Conservation (phyloP, 208 protist genomes). For the Trypanosoma cruzi region DNA sequence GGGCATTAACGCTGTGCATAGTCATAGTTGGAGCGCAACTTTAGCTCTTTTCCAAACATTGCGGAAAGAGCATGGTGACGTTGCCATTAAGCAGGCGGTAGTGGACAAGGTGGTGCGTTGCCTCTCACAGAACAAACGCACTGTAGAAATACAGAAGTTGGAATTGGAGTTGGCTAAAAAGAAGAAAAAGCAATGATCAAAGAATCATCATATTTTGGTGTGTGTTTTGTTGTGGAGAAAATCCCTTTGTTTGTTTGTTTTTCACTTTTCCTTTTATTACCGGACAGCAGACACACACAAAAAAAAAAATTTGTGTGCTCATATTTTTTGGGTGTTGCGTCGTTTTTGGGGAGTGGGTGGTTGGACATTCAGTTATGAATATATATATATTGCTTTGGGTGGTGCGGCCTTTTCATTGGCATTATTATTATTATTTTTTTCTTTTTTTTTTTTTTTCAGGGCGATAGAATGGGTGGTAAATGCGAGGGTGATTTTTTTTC, state of each 20-base stretch:
- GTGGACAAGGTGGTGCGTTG: constrained; percentile 74
- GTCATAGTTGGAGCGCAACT: constrained; percentile 70
- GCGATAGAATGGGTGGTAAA: constrained; percentile 17
- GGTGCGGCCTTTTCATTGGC: not conserved
- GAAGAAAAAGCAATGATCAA: constrained; percentile 21
- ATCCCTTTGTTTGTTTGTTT: too few species aligned
- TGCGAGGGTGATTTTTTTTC: not conserved
- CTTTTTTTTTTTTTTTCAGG: constrained; percentile 23
- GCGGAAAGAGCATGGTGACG: constrained; percentile 59
- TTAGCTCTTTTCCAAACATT: constrained; percentile 73
- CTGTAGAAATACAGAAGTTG: constrained; percentile 65
- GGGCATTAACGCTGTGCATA: constrained; percentile 53
- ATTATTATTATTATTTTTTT: constrained; percentile 21
- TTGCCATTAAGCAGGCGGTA: constrained; percentile 70
- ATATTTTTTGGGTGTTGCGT: too few species aligned
- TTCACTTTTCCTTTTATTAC: not conserved
- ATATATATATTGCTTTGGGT: not conserved
- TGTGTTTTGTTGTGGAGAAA: constrained; percentile 1
- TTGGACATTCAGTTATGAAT: not conserved
- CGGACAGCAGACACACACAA: too few species aligned
- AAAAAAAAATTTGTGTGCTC: too few species aligned
- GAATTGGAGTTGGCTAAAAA: constrained; percentile 68
- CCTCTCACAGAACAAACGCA: constrained; percentile 67
- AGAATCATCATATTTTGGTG: constrained; percentile 12
- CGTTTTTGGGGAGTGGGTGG: too few species aligned